Percentiles rank a stretch among this genome's conserved stretches.
These are phyloP conservation scores for Fusarium austroafricanum DNA, from an alignment of 2,329 filamentous ascomycete genomes.

Conservation along the genomic window DNA sequence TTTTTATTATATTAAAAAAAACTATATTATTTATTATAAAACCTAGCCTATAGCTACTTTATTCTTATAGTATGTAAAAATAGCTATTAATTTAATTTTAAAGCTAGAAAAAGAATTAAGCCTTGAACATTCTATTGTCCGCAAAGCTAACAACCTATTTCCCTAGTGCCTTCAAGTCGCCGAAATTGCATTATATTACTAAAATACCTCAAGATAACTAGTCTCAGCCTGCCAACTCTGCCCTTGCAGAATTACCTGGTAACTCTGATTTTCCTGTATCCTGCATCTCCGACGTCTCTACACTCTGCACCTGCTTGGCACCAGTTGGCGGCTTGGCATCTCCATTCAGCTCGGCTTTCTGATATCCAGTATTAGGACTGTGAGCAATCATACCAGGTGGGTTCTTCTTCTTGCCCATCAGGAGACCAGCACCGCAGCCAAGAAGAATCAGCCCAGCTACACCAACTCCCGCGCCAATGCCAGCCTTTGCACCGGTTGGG, in stretches of 20 bases:
- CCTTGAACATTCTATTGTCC: no score
- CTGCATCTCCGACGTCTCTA: neutral
- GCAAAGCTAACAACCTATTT: no score
- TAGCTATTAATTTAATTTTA: no score
- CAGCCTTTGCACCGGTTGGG: neutral
- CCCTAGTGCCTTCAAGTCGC: no score
- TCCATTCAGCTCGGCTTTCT: neutral
- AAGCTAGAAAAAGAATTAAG: no score
- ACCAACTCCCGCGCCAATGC: neutral
- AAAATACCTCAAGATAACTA: no score
- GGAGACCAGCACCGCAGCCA: neutral
- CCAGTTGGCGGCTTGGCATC: accelerated
- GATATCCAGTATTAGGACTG: neutral
- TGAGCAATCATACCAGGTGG: no score
- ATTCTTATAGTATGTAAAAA: no score
- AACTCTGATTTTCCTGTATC: neutral
- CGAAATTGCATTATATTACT: no score
- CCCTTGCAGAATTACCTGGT: accelerated
- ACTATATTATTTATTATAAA: no score
- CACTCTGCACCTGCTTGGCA: neutral
- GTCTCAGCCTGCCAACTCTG: neutral
- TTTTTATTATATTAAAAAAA: no score
- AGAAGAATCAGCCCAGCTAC: neutral
- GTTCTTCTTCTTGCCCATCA: neutral
- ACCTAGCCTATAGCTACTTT: no score